phyloP scores from a whole-genome alignment of 2,329 filamentous ascomycete species.

The Kalmusia sp. region DNA sequence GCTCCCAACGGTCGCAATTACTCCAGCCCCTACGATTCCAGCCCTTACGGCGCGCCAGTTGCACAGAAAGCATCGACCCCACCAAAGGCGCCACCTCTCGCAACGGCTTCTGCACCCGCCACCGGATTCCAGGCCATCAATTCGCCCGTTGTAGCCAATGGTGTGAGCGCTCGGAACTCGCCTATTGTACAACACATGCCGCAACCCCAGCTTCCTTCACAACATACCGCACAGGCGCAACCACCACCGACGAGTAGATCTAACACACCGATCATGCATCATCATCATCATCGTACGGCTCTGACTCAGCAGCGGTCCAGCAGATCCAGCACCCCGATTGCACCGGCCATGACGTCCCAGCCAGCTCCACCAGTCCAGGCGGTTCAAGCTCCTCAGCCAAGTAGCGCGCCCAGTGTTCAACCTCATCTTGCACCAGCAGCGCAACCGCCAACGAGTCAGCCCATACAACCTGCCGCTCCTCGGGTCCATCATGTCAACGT shows the following conservation, averaged over 20 bases:
- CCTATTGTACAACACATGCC: conserved; percentile 24
- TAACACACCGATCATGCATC: conserved; percentile 27
- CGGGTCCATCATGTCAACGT: conserved; percentile 5
- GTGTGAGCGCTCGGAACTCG: conserved; percentile 24
- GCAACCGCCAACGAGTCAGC: conserved; percentile 11
- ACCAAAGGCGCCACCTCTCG: conserved; percentile 21
- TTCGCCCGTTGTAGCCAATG: conserved; percentile 21
- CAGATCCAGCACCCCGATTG: conserved; percentile 37
- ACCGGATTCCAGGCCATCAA: conserved; percentile 21
- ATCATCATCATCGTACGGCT: conserved; percentile 26
- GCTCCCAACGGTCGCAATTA: conserved; percentile 30
- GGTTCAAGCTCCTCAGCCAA: conserved; percentile 13
- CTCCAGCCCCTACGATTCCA: conserved; percentile 39
- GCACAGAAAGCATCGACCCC: conserved; percentile 20
- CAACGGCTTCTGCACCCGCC: conserved; percentile 10
- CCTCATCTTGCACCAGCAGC: conserved; percentile 16
- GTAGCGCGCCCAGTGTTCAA: conserved; percentile 8
- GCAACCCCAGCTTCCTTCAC: conserved; percentile 27
- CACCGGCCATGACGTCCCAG: conserved; percentile 27
- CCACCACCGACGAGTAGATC: conserved; percentile 30
- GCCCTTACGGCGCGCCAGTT: conserved; percentile 20
- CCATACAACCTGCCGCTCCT: conserved; percentile 14
- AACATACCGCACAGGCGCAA: conserved; percentile 23
- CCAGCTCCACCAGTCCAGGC: conserved; percentile 16
- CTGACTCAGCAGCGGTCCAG: conserved; percentile 34